A percentile compares a stretch with the other conserved stretches of the same genome.
These are phyloP conservation scores for Dendrobium officinale DNA, from an alignment of 106 monocot species.

Conservation along the genomic window DNA sequence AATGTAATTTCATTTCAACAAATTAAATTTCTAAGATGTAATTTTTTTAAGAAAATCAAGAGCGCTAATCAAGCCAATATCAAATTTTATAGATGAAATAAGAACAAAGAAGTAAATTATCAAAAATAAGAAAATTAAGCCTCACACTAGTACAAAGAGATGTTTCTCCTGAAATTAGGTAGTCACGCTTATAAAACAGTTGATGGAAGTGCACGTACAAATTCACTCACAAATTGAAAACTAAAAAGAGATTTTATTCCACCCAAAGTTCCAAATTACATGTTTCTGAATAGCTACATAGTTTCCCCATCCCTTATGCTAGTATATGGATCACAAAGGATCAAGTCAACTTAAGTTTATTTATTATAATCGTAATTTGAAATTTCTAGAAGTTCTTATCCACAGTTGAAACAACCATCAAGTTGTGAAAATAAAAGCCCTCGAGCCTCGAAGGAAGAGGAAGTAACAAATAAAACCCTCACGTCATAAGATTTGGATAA, in stretches of 20 bases:
- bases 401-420: background rate
- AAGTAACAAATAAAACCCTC: background rate
- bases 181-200: too few species aligned
- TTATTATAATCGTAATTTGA: background rate
- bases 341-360: background rate
- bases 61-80: too few species aligned
- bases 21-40: too few species aligned
- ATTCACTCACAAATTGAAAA: background rate
- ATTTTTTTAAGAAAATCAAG: too few species aligned
- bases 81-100: too few species aligned
- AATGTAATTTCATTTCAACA: too few species aligned
- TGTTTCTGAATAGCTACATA: background rate
- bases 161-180: too few species aligned
- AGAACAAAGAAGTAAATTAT: background rate
- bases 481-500: too few species aligned
- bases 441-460: background rate
- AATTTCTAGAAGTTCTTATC: background rate
- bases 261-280: background rate
- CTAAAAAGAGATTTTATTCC: background rate
- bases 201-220: background rate
- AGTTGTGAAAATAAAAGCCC: background rate
- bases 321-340: too few species aligned
- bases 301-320: background rate
- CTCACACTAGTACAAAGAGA: too few species aligned
- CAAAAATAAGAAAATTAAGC: background rate